A percentile compares a stretch with the other conserved stretches of the same genome.
Conservation (phyloP, 2,329 filamentous ascomycete species). For the Arthroderma sp. region DNA sequence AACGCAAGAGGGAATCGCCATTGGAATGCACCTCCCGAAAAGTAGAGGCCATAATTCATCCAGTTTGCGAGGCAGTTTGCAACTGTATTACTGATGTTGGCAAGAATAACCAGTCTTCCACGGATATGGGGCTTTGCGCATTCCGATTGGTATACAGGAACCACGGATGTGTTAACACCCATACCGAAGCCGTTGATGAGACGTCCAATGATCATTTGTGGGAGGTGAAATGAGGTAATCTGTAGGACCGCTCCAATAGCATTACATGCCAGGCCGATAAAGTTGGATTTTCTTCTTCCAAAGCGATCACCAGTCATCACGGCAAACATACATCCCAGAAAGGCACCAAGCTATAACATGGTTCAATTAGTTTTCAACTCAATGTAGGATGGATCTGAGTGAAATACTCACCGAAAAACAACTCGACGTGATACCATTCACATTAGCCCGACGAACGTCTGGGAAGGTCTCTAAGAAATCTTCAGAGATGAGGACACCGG, state of each 20-base stretch:
- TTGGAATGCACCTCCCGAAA: conserved; percentile 12
- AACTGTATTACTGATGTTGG: conserved; percentile 33
- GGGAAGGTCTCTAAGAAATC: background rate
- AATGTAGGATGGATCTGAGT: background rate
- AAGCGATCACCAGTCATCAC: conserved; percentile 13
- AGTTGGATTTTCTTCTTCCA: conserved; percentile 30
- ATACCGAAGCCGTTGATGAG: conserved; percentile 38
- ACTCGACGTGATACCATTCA: conserved; percentile 2
- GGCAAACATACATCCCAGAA: background rate
- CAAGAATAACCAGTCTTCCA: conserved; percentile 46
- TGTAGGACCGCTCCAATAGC: conserved; percentile 17
- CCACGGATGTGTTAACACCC: conserved; percentile 38
- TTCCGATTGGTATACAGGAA: conserved; percentile 37
- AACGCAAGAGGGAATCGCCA: conserved; percentile 40
- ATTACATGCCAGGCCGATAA: conserved; percentile 40
- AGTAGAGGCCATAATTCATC: conserved; percentile 28
- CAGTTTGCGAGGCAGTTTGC: conserved; percentile 35
- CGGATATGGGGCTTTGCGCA: conserved; percentile 39
- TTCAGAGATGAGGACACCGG: background rate
- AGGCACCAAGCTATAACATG: background rate
- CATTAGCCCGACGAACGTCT: conserved; percentile 1
- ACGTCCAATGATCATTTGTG: conserved; percentile 38
- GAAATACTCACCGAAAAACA: conserved; percentile 1
- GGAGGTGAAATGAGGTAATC: conserved; percentile 15
- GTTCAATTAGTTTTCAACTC: background rate